Evolutionary conservation across 73 alveolate genomes (phyloP).

Genomic region (Paramecium pentaurelia): DNA sequence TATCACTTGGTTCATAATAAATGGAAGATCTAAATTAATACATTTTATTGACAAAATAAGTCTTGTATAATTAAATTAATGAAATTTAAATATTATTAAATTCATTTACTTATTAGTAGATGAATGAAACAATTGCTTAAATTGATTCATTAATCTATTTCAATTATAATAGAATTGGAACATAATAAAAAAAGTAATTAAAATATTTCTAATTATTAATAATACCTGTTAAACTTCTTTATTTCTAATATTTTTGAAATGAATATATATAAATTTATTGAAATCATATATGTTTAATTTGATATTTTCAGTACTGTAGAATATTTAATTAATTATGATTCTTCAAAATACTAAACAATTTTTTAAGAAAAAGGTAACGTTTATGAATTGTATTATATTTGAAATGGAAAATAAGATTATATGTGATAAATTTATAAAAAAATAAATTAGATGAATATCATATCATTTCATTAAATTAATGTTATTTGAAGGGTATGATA

Average conservation of each 20-base stretch:
- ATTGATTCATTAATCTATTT: no score
- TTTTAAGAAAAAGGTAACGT: background rate
- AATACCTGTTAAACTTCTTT: no score
- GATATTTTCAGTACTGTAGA: background rate
- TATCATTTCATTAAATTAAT: background rate
- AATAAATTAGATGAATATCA: background rate
- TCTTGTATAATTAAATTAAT: background rate
- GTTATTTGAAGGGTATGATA: background rate
- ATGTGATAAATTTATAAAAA: no score
- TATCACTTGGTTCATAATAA: conserved; percentile 36
- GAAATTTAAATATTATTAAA: background rate
- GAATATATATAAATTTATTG: no score
- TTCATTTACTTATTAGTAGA: no score
- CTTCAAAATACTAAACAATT: background rate
- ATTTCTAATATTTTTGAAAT: no score
- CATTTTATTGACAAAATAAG: background rate
- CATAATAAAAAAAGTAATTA: no score
- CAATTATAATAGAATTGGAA: background rate
- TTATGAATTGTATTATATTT: background rate
- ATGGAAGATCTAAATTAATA: conserved; percentile 29
- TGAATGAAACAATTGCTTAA: background rate
- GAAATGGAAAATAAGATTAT: background rate
- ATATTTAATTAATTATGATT: no score
- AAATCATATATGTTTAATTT: no score
- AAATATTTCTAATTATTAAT: no score